Conservation (phyloP, 2,329 filamentous ascomycete genomes). For the Alternaria metachromatica region DNA sequence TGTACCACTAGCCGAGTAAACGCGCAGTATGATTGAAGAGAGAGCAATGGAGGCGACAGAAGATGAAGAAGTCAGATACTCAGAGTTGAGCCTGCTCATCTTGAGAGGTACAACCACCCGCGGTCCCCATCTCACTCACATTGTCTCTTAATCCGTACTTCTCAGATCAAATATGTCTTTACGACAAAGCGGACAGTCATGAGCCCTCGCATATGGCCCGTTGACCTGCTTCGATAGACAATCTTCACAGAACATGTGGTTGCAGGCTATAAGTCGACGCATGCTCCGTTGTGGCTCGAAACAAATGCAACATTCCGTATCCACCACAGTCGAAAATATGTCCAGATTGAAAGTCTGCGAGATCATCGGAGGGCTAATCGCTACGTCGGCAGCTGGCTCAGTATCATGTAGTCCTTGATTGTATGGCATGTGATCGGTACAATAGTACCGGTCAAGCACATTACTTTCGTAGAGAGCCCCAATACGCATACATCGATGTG, state of each 20-base stretch:
- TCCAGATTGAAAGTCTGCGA: neutral
- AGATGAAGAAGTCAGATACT: too few species aligned
- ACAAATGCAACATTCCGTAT: constrained; percentile 7
- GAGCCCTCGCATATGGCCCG: neutral
- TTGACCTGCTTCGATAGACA: constrained; percentile 1
- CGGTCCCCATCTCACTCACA: too few species aligned
- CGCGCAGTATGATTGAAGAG: too few species aligned
- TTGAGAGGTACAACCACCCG: too few species aligned
- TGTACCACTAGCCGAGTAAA: too few species aligned
- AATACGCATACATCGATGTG: neutral
- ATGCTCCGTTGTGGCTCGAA: constrained; percentile 1
- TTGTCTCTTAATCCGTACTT: neutral
- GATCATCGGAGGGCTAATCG: neutral
- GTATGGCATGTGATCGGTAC: neutral
- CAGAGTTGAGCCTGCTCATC: too few species aligned
- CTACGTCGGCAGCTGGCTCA: neutral
- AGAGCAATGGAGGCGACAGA: too few species aligned
- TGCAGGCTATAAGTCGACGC: constrained; percentile 3
- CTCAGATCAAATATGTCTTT: neutral
- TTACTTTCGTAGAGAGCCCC: neutral
- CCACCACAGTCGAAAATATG: neutral
- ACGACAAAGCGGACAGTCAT: constrained; percentile 4
- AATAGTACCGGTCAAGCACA: neutral
- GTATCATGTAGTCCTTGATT: neutral
- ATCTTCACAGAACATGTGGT: constrained; percentile 2